Conservation (phyloP, 768 basidiomycete species). For the Leccinum pellstonianum region DNA sequence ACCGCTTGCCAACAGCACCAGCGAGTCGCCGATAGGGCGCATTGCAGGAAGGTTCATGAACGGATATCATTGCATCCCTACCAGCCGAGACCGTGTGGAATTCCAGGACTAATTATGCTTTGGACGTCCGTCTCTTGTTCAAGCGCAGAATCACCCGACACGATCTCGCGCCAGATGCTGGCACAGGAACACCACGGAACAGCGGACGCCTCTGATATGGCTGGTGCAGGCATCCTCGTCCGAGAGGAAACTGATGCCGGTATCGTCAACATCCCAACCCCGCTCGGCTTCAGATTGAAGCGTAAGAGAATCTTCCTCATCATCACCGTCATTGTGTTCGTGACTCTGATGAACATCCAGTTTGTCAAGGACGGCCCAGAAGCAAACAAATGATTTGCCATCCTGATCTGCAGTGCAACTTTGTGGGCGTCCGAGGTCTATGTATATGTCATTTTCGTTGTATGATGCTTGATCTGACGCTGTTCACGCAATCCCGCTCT, state of each 20-base stretch:
- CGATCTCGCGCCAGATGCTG: constrained; percentile 98
- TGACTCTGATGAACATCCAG: constrained; percentile 55
- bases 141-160: constrained; percentile 46
- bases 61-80: too few relatives aligned
- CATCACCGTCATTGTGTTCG: constrained; percentile 38
- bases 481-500: too few relatives aligned
- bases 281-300: constrained; percentile 61
- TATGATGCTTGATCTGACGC: too few relatives aligned
- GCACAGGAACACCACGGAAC: constrained; percentile 68
- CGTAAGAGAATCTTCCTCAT: constrained; percentile 57
- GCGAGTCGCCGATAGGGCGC: too few relatives aligned
- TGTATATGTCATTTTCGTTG: too few relatives aligned
- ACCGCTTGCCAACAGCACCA: too few relatives aligned
- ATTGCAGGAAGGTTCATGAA: too few relatives aligned
- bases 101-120: too few relatives aligned
- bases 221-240: constrained; percentile 43
- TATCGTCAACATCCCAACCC: constrained; percentile 52
- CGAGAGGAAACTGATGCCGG: constrained; percentile 36
- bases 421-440: constrained; percentile 93
- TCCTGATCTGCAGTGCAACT: constrained; percentile 58
- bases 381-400: constrained; percentile 50
- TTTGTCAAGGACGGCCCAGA: constrained; percentile 56
- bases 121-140: too few relatives aligned
- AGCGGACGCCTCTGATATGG: constrained; percentile 33
- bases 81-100: too few relatives aligned